A percentile compares a stretch with the other conserved stretches of the same genome.
Evolutionary conservation across 257 asterid genomes (phyloP).

Genomic region (Solanum verrucosum): DNA sequence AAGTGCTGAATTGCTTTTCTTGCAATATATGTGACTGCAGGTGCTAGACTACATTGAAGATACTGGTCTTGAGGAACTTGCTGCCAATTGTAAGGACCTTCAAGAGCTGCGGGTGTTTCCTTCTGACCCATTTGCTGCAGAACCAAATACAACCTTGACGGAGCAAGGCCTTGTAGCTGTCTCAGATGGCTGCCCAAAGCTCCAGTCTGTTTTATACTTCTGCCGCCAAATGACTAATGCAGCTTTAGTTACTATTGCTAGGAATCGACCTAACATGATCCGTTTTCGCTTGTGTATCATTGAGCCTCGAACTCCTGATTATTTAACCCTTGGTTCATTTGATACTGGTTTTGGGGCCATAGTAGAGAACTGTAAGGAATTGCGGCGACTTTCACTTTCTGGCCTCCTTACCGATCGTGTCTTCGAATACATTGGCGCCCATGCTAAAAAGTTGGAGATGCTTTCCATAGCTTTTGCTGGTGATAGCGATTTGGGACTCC

Average conservation of each 20-base stretch:
- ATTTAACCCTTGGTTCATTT: slow-evolving; percentile 63
- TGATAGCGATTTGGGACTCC: slow-evolving; percentile 80
- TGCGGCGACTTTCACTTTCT: slow-evolving; percentile 78
- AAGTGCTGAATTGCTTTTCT: neutral
- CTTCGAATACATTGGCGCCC: slow-evolving; percentile 65
- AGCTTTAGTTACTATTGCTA: slow-evolving; percentile 69
- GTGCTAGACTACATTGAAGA: slow-evolving; percentile 92
- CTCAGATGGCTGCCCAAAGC: slow-evolving; percentile 89
- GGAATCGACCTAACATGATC: slow-evolving; percentile 57
- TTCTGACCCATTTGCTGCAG: slow-evolving; percentile 78
- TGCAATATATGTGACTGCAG: slow-evolving; percentile 23
- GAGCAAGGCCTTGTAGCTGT: slow-evolving; percentile 88
- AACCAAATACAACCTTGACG: slow-evolving; percentile 68
- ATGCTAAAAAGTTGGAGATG: slow-evolving; percentile 90
- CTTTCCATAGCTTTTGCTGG: slow-evolving; percentile 98
- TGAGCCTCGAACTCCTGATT: slow-evolving; percentile 74
- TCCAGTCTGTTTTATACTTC: slow-evolving; percentile 79
- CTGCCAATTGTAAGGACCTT: slow-evolving; percentile 74
- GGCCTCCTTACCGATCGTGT: slow-evolving; percentile 86
- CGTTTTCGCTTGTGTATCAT: slow-evolving; percentile 81
- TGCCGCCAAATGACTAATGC: slow-evolving; percentile 98
- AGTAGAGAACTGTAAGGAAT: slow-evolving; percentile 63
- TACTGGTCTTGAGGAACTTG: slow-evolving; percentile 65
- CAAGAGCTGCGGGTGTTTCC: slow-evolving; percentile 93
- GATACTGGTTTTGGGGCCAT: slow-evolving; percentile 95